phyloP scores from a whole-genome alignment of 306 rosid species.

The Arachis stenosperma region DNA sequence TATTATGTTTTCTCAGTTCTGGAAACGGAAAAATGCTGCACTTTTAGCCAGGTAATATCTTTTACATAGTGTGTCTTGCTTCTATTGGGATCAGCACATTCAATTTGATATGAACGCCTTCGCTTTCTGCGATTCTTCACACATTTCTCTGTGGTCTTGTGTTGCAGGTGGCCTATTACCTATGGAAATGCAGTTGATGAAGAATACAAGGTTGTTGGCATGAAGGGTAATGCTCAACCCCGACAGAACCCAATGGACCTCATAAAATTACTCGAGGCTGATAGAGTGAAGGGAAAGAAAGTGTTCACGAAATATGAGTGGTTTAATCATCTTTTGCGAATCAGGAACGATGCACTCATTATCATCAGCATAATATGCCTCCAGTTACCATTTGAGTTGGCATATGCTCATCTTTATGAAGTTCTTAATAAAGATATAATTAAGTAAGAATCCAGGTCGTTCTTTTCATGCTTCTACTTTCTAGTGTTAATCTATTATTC shows the following conservation, averaged over 20 bases:
- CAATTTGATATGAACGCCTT: slow-evolving; percentile 1
- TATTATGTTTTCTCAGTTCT: slow-evolving; percentile 87
- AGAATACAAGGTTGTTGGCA: slow-evolving; percentile 56
- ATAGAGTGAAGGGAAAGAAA: slow-evolving; percentile 67
- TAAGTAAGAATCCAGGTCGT: slow-evolving; percentile 61
- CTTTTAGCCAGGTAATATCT: slow-evolving; percentile 77
- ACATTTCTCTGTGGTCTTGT: slow-evolving; percentile 33
- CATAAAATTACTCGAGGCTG: slow-evolving; percentile 58
- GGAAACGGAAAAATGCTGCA: slow-evolving; percentile 93
- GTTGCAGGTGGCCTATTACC: slow-evolving; percentile 81
- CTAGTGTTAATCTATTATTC: slow-evolving; percentile 31
- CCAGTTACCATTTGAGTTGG: slow-evolving; percentile 95
- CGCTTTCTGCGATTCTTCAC: slow-evolving; percentile 13
- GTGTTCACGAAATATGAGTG: slow-evolving; percentile 79
- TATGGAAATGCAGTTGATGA: slow-evolving; percentile 54
- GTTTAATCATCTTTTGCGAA: slow-evolving; percentile 81
- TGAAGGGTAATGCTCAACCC: slow-evolving; percentile 56
- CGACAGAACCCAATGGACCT: slow-evolving; percentile 56
- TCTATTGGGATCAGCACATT: slow-evolving; percentile 8
- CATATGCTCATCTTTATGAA: slow-evolving; percentile 93
- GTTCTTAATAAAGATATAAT: slow-evolving; percentile 59
- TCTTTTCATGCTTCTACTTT: slow-evolving; percentile 29
- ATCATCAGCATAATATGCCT: slow-evolving; percentile 92
- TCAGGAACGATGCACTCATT: slow-evolving; percentile 81
- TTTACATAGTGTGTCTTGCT: background rate